A percentile compares a stretch with the other conserved stretches of the same genome.
Conservation (phyloP, 2,329 filamentous ascomycete genomes). For the Thielaviopsis ethacetica region DNA sequence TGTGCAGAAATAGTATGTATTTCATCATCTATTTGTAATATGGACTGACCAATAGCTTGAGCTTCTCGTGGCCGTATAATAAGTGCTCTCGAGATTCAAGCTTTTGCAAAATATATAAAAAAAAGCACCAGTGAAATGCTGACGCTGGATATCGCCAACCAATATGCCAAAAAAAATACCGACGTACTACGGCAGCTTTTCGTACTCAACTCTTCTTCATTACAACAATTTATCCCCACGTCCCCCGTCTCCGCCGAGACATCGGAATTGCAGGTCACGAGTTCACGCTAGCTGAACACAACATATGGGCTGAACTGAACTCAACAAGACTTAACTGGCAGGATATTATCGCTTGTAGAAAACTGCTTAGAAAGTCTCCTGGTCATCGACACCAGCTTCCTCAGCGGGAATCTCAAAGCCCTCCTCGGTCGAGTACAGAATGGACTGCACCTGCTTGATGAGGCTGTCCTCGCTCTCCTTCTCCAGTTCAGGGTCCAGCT, state of each 20-base stretch:
- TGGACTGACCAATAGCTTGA: not conserved
- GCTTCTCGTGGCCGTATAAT: not conserved
- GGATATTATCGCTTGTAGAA: conserved; percentile 1
- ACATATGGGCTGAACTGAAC: not conserved
- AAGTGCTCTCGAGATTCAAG: not conserved
- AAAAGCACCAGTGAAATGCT: not conserved
- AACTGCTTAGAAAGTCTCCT: conserved; percentile 54
- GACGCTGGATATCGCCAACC: not conserved
- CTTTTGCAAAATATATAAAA: not conserved
- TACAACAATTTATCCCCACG: not conserved
- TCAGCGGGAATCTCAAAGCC: conserved; percentile 82
- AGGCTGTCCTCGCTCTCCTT: conserved; percentile 77
- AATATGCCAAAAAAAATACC: not conserved
- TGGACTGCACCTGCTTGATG: conserved; percentile 89
- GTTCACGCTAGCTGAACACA: not conserved
- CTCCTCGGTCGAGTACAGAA: conserved; percentile 92
- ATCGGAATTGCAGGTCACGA: not conserved
- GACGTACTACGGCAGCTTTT: not conserved
- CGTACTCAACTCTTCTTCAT: not conserved
- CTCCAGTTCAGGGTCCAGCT: conserved; percentile 82
- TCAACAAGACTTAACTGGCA: not conserved
- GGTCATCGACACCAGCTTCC: conserved; percentile 53
- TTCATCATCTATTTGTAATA: conserved; percentile 7
- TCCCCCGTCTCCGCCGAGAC: not conserved
- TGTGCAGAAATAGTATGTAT: not conserved